Evolutionary conservation across 257 asterid genomes (phyloP).

Genomic region (Solanum paucissectum): DNA sequence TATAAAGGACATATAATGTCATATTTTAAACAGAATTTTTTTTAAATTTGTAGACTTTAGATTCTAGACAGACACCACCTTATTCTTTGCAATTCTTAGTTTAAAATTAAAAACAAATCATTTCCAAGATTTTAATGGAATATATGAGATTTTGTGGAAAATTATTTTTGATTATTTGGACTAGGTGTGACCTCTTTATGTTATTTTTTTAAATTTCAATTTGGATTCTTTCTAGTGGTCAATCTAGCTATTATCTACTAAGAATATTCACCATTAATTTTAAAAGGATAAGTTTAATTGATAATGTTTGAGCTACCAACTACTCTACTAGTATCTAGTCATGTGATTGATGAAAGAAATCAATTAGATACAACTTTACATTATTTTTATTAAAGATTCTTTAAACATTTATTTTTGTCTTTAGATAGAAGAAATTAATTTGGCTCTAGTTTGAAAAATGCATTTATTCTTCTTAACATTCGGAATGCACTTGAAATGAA

Average conservation of each 20-base stretch:
- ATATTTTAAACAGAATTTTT: not conserved
- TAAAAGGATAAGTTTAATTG: not conserved
- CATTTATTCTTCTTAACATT: not conserved
- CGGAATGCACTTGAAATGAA: not conserved
- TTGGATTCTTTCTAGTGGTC: not conserved
- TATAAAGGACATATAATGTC: not conserved
- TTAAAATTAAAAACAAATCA: conserved; percentile 11
- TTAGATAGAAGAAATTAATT: not conserved
- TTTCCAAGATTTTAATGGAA: conserved; percentile 22
- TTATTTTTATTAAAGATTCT: not conserved
- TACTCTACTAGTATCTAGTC: not conserved
- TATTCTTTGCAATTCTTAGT: conserved; percentile 21
- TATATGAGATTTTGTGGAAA: not conserved
- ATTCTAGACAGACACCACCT: conserved; percentile 24
- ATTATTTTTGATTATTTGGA: not conserved
- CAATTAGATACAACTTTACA: not conserved
- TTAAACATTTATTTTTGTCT: not conserved
- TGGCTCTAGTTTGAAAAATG: not conserved
- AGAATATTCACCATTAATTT: not conserved
- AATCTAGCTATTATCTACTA: not conserved
- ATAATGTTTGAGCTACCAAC: not conserved
- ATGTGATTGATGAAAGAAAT: not conserved
- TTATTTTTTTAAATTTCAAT: not conserved
- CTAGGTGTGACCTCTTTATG: not conserved
- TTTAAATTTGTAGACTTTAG: not conserved